A percentile compares a stretch with the other conserved stretches of the same genome.
These are phyloP conservation scores for Apiospora saccharicola DNA, from an alignment of 2,329 filamentous ascomycete genomes.

Conservation along the genomic window DNA sequence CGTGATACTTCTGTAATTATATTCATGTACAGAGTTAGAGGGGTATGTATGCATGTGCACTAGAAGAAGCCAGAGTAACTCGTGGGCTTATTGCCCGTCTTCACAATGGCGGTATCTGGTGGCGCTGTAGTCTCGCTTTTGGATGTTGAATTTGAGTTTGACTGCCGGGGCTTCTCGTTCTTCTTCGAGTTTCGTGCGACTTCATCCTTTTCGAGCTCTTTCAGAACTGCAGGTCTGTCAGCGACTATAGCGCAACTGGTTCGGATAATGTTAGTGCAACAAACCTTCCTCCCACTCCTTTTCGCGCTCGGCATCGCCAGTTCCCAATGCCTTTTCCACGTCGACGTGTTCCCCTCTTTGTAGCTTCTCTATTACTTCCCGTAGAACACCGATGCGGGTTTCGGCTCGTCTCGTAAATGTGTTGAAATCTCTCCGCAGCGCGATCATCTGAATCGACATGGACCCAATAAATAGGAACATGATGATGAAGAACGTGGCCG, in stretches of 20 bases:
- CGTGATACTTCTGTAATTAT: slow-evolving; percentile 44
- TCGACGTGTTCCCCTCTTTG: slow-evolving; percentile 81
- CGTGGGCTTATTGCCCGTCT: slow-evolving; percentile 32
- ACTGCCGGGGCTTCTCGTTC: slow-evolving; percentile 51
- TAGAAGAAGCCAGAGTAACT: slow-evolving; percentile 60
- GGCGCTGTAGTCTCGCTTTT: neutral
- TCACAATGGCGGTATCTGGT: slow-evolving; percentile 35
- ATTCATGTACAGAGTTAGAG: slow-evolving; percentile 12
- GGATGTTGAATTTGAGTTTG: slow-evolving; percentile 36
- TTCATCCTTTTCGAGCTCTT: slow-evolving; percentile 72
- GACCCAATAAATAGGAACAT: slow-evolving; percentile 90
- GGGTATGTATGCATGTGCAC: slow-evolving; percentile 29
- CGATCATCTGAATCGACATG: slow-evolving; percentile 93
- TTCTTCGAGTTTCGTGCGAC: slow-evolving; percentile 46
- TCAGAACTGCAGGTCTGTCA: slow-evolving; percentile 58
- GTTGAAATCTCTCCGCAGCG: slow-evolving; percentile 76
- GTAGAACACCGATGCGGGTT: slow-evolving; percentile 76
- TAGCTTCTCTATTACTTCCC: slow-evolving; percentile 76
- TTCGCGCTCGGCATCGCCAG: slow-evolving; percentile 78
- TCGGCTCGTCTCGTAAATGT: slow-evolving; percentile 80
- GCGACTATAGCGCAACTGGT: neutral
- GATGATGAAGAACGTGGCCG: slow-evolving; percentile 81
- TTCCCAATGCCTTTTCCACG: slow-evolving; percentile 82
- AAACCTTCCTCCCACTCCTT: slow-evolving; percentile 83
- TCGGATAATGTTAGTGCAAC: neutral